Evolutionary conservation across 192 early-diverging fungal species (phyloP).

Genomic region (Diversispora eburnea): DNA sequence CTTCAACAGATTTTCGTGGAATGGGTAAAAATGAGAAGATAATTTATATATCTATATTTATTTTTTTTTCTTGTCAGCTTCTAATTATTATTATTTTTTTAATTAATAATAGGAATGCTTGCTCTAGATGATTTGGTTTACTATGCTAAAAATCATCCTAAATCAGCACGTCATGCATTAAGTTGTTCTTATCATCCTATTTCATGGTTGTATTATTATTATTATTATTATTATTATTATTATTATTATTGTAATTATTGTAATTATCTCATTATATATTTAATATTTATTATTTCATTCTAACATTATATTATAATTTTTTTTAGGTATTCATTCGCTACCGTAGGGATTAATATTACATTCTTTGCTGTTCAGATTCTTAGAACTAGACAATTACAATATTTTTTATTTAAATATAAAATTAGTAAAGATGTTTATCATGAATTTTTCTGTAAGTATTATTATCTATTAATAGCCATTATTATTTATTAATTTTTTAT

Average conservation of each 20-base stretch:
- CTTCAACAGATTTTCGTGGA: conserved; percentile 81
- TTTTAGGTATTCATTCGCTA: conserved; percentile 72
- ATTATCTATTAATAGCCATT: no score
- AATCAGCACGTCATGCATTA: conserved; percentile 50
- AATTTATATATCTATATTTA: not conserved
- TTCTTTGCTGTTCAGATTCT: conserved; percentile 57
- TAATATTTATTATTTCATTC: not conserved
- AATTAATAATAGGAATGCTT: conserved; percentile 50
- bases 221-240: no score
- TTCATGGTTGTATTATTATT: conserved; percentile 45
- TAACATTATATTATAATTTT: not conserved
- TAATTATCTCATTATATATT: not conserved
- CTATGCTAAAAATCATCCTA: conserved; percentile 57
- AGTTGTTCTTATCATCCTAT: conserved; percentile 56
- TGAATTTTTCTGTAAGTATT: conserved; percentile 71
- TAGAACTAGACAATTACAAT: conserved; percentile 62
- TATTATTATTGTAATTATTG: no score
- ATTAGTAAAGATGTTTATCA: conserved; percentile 52
- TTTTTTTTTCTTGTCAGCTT: not conserved
- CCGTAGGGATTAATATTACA: conserved; percentile 79
- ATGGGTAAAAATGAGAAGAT: conserved; percentile 56
- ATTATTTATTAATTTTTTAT: not conserved
- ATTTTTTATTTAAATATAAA: conserved; percentile 58
- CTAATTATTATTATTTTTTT: not conserved
- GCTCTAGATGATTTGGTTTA: conserved; percentile 71